Conservation (phyloP, 2,329 filamentous ascomycete genomes). For the Claviceps sorghi region DNA sequence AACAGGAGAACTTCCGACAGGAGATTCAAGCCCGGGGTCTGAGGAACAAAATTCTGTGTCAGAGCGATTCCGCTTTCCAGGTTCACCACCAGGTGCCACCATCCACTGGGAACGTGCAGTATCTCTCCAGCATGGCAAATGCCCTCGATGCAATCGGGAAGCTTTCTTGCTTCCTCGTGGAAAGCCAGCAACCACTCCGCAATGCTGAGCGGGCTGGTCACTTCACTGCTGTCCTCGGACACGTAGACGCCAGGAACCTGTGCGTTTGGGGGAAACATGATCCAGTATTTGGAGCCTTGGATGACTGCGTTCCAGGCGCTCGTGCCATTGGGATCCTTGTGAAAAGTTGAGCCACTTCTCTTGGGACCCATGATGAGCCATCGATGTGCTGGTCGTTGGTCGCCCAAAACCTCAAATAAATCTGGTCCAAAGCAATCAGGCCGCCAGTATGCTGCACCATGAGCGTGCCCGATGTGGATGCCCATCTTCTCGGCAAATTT, state of each 20-base stretch:
- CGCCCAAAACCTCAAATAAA: constrained; percentile 63
- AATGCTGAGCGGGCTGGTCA: constrained; percentile 85
- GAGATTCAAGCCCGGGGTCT: constrained; percentile 37
- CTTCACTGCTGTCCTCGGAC: constrained; percentile 77
- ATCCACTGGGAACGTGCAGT: constrained; percentile 81
- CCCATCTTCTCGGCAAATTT: constrained; percentile 77
- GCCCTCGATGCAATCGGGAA: constrained; percentile 69
- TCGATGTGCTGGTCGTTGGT: constrained; percentile 69
- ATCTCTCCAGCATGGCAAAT: constrained; percentile 76
- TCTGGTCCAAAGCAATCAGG: constrained; percentile 79
- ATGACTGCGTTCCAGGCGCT: constrained; percentile 92
- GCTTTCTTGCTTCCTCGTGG: constrained; percentile 64
- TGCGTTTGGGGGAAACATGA: constrained; percentile 79
- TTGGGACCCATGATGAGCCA: constrained; percentile 88
- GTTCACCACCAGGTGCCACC: constrained; percentile 96
- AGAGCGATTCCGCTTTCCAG: constrained; percentile 71
- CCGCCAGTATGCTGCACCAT: constrained; percentile 53
- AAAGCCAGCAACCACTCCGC: constrained; percentile 93
- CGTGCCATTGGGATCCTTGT: constrained; percentile 63
- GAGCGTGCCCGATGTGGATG: constrained; percentile 42
- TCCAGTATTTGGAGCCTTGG: constrained; percentile 89
- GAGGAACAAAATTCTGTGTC: constrained; percentile 89
- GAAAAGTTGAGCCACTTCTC: constrained; percentile 83
- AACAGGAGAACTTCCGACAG: constrained; percentile 66
- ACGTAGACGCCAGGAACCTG: constrained; percentile 82